Conservation (phyloP, 257 asterid species). For the Scutellaria minor region DNA sequence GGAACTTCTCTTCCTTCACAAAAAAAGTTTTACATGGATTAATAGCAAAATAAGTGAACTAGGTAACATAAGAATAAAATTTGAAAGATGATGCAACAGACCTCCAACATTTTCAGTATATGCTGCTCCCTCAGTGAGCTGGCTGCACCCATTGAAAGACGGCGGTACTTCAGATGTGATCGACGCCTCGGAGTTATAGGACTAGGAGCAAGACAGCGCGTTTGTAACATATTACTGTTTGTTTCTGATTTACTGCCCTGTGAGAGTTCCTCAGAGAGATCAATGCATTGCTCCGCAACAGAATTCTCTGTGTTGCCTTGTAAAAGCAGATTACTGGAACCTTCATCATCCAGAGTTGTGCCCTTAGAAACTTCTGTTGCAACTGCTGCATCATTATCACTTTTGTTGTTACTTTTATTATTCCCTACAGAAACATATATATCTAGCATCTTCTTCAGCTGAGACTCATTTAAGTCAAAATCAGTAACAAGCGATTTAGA, state of each 20-base stretch:
- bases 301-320: constrained; percentile 45
- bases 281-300: constrained; percentile 41
- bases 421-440: constrained; percentile 46
- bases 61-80: constrained; percentile 26
- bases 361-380: constrained; percentile 47
- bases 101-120: constrained; percentile 89
- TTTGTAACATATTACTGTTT: constrained; percentile 40
- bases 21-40: constrained; percentile 28
- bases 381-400: constrained; percentile 40
- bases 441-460: constrained; percentile 46
- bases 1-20: constrained; percentile 91
- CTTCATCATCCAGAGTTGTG: constrained; percentile 44
- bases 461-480: constrained; percentile 40
- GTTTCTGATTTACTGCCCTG: constrained; percentile 40
- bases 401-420: constrained; percentile 34
- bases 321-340: constrained; percentile 42
- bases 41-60: constrained; percentile 34
- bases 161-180: constrained; percentile 56
- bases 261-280: constrained; percentile 43
- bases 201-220: constrained; percentile 45
- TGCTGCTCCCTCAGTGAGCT: constrained; percentile 76
- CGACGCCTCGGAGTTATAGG: constrained; percentile 54
- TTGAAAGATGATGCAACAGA: constrained; percentile 42
- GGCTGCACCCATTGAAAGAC: constrained; percentile 57
- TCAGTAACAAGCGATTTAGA: constrained; percentile 44